Percentiles rank a stretch among this genome's conserved stretches.
These are phyloP conservation scores for Neurospora africana DNA, from an alignment of 495 filamentous ascomycete genomes.

Conservation along the genomic window DNA sequence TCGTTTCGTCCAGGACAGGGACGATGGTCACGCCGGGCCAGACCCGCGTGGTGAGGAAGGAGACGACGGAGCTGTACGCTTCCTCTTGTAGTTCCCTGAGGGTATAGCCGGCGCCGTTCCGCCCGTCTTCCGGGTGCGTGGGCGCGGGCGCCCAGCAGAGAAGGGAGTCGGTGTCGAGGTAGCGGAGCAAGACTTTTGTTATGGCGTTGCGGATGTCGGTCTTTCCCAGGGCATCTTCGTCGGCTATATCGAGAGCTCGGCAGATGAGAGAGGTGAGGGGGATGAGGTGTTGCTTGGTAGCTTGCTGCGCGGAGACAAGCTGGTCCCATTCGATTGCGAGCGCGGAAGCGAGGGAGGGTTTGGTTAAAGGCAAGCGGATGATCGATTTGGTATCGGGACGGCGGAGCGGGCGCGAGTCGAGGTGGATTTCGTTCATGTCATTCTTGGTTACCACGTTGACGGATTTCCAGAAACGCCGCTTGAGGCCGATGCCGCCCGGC, in stretches of 20 bases:
- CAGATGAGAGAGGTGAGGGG: conserved; percentile 79
- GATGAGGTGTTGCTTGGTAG: conserved; percentile 67
- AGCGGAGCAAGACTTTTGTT: conserved; percentile 59
- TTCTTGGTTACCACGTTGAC: conserved; percentile 44
- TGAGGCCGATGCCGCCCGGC: conserved; percentile 23
- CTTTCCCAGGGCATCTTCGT: conserved; percentile 39
- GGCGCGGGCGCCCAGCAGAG: conserved; percentile 73
- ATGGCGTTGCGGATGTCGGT: conserved; percentile 44
- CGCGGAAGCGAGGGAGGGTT: conserved; percentile 73
- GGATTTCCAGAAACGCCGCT: conserved; percentile 76
- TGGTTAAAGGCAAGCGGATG: conserved; percentile 60
- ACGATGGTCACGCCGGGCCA: conserved; percentile 77
- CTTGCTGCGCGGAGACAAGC: conserved; percentile 67
- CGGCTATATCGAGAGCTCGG: conserved; percentile 67
- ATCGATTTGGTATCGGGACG: conserved; percentile 53
- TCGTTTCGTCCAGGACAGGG: conserved; percentile 61
- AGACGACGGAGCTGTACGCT: conserved; percentile 55
- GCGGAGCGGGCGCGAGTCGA: conserved; percentile 73
- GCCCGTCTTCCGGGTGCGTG: conserved; percentile 10
- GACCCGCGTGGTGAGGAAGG: conserved; percentile 57
- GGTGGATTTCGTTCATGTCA: conserved; percentile 50
- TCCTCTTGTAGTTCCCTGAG: conserved; percentile 65
- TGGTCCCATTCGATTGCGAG: conserved; percentile 90
- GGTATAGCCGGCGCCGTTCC: conserved; percentile 30
- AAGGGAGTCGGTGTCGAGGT: conserved; percentile 87